Conservation (phyloP, 139 green algal genomes). For the Picocystis salinarum region DNA sequence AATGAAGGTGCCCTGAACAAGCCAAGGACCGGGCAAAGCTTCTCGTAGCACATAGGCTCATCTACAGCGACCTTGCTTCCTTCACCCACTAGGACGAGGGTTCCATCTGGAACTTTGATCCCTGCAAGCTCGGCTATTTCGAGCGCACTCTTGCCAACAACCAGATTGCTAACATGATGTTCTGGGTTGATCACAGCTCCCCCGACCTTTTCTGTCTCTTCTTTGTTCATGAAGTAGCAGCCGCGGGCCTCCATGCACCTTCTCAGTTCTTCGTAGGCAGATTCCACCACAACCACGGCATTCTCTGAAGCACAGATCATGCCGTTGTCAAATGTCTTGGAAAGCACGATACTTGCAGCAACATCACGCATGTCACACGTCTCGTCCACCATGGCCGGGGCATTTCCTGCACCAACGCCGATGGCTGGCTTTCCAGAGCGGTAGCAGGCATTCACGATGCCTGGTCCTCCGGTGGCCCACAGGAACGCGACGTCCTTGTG, state of each 20-base stretch:
- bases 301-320: slow-evolving; percentile 52
- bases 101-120: slow-evolving; percentile 25
- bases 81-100: slow-evolving; percentile 34
- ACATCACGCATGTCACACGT: slow-evolving; percentile 16
- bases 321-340: slow-evolving; percentile 50
- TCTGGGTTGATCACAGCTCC: slow-evolving; percentile 29
- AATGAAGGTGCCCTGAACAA: slow-evolving; percentile 20
- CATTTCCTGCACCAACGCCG: slow-evolving; percentile 42
- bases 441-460: slow-evolving; percentile 43
- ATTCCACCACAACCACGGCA: slow-evolving; percentile 30
- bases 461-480: slow-evolving; percentile 39
- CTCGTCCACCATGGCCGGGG: slow-evolving; percentile 43
- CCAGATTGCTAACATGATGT: slow-evolving; percentile 32
- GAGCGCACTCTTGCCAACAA: slow-evolving; percentile 35
- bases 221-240: slow-evolving; percentile 34
- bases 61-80: slow-evolving; percentile 17
- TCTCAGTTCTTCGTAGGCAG: slow-evolving; percentile 31
- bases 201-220: slow-evolving; percentile 35
- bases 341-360: slow-evolving; percentile 26
- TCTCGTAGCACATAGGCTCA: slow-evolving; percentile 41
- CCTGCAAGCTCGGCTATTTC: slow-evolving; percentile 37
- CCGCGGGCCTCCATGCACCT: slow-evolving; percentile 26
- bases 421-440: slow-evolving; percentile 40
- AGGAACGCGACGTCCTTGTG: slow-evolving; percentile 31
- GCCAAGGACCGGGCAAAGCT: slow-evolving; percentile 42